These are phyloP conservation scores for Knoxdaviesia proteae DNA, from an alignment of 2,329 filamentous ascomycete genomes.

Conservation along the genomic window DNA sequence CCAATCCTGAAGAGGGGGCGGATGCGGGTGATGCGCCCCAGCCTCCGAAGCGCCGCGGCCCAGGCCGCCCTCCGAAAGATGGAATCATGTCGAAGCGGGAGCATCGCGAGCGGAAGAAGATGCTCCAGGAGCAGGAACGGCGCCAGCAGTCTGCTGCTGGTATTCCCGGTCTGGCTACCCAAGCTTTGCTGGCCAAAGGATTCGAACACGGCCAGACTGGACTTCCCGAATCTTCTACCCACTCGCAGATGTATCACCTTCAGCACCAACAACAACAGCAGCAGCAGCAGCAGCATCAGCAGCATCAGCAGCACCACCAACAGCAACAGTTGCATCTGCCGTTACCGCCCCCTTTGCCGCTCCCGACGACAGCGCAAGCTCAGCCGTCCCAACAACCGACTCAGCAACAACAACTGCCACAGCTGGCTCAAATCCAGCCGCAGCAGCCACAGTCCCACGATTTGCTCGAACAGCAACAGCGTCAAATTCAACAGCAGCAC, in stretches of 20 bases:
- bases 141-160: not conserved
- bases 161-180: too few species aligned
- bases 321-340: not conserved
- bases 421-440: conserved; percentile 1
- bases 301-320: conserved; percentile 1
- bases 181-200: too few species aligned
- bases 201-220: too few species aligned
- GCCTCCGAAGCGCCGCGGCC: conserved; percentile 45
- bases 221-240: too few species aligned
- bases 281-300: conserved; percentile 2
- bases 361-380: too few species aligned
- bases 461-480: conserved; percentile 2
- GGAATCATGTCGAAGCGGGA: conserved; percentile 68
- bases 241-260: not conserved
- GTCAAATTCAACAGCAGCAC: conserved; percentile 1
- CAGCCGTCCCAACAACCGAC: not conserved
- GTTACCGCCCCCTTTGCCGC: not conserved
- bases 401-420: conserved; percentile 1
- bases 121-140: conserved; percentile 17
- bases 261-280: conserved; percentile 1
- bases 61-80: conserved; percentile 65
- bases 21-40: conserved; percentile 7
- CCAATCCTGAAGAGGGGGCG: conserved; percentile 8
- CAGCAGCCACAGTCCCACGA: conserved; percentile 1
- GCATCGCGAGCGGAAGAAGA: conserved; percentile 40